Evolutionary conservation across 2,329 filamentous ascomycete genomes (phyloP), one percentile per base, ranked within the genome.

Genomic region (Penicillium sp.): DNA sequence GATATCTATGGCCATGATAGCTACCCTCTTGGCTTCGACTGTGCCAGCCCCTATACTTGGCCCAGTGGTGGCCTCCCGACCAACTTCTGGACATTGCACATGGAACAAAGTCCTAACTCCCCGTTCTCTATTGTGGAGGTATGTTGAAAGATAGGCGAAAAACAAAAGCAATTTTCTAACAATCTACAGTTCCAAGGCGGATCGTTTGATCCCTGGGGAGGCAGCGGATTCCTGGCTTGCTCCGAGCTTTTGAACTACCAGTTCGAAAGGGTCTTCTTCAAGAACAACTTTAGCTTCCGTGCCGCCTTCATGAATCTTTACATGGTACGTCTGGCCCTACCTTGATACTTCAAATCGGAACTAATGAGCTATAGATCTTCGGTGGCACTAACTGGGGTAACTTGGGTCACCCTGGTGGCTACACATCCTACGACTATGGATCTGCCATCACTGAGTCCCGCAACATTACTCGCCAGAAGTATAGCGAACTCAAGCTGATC

Each of bases 351-450:
- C 12, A 37, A 33, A 59, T 12, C 54, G 15, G 12, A 12, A 31
- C 50, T 59, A 44, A 59, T 11, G 1, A 6, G 8, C 1, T 41
- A n/a, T 15, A 83, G 82, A 86, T 82, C 1, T 89, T 82, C 61
- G 90, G 90, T 14, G 90, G 89, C 6, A 92, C 89, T 0, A 94
- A 93, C 68, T 93, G 89, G 90, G 89, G 89, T 0, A 92, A 91
- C 58, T 72, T 90, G 4, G 88, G 89, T 0, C 84, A 90, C 61
- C 81, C 86, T 9, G 86, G 85, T 11, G 85, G 81, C 2, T 86
- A 86, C 57, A 85, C 82, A 0, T 81, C 78, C 3, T 86, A 86
- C 64, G 83, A 87, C 63, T 86, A 85, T 62, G 81, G 82, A 5
- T 79, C 85, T 4, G 76, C 80, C 6, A 90, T 93, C 50, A 80